Conservation (phyloP, 1,284 basidiomycete genomes). For the Apiotrichum porosum region DNA sequence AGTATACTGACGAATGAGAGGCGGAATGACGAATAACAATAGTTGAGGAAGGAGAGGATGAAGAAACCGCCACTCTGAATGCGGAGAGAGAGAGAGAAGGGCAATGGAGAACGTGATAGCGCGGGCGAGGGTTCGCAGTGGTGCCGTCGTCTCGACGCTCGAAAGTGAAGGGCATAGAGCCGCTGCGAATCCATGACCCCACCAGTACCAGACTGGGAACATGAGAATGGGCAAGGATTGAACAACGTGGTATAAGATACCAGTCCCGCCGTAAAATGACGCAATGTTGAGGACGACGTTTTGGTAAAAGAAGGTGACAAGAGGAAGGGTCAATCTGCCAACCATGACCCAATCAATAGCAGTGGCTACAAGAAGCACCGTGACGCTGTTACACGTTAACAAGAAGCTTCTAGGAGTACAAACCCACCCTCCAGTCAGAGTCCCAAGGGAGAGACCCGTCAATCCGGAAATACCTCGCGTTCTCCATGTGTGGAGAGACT, state of each 20-base stretch:
- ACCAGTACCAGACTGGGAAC: constrained; percentile 67
- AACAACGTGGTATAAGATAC: constrained; percentile 82
- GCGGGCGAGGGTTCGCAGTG: constrained; percentile 53
- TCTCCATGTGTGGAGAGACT: neutral
- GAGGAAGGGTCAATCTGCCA: constrained; percentile 35
- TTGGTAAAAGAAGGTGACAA: constrained; percentile 66
- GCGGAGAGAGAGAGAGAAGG: constrained; percentile 71
- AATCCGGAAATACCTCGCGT: neutral
- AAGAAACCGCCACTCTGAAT: constrained; percentile 97
- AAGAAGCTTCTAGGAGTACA: no score
- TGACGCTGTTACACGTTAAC: constrained; percentile 23
- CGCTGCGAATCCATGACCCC: constrained; percentile 54
- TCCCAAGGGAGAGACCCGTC: constrained; percentile 1
- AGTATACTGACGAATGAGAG: constrained; percentile 56
- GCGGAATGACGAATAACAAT: constrained; percentile 70
- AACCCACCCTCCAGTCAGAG: constrained; percentile 13
- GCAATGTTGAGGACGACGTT: constrained; percentile 83
- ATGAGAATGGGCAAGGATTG: constrained; percentile 82
- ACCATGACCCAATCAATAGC: constrained; percentile 40
- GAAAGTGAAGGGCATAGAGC: constrained; percentile 27
- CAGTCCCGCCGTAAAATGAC: constrained; percentile 84
- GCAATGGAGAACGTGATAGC: constrained; percentile 61
- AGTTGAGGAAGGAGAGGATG: constrained; percentile 86
- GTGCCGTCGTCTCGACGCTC: no score
- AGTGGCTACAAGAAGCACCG: constrained; percentile 31